A percentile compares a stretch with the other conserved stretches of the same genome.
These are phyloP conservation scores for Uncinocarpus reesii DNA, from an alignment of 2,329 filamentous ascomycete species.

Conservation along the genomic window DNA sequence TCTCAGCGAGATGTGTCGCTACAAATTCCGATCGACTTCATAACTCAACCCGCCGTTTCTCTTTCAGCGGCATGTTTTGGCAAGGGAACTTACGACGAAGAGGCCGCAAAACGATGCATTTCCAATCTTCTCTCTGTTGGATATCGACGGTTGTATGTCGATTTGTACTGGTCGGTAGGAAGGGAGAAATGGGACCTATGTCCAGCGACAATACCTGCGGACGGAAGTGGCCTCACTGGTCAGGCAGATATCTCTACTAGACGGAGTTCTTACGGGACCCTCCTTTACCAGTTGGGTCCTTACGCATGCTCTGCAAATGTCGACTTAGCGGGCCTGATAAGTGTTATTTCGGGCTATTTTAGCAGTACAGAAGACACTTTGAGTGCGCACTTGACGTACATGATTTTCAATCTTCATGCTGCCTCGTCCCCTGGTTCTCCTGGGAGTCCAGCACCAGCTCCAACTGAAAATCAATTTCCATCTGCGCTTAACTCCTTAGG, in stretches of 20 bases:
- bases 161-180: slow-evolving; percentile 54
- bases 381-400: slow-evolving; percentile 43
- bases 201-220: slow-evolving; percentile 43
- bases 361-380: slow-evolving; percentile 44
- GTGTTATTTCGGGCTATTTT: slow-evolving; percentile 46
- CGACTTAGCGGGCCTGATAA: slow-evolving; percentile 42
- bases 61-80: slow-evolving; percentile 51
- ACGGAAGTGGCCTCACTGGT: background rate
- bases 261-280: slow-evolving; percentile 19
- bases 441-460: slow-evolving; percentile 32
- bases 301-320: slow-evolving; percentile 47
- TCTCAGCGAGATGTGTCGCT: slow-evolving; percentile 53
- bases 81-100: slow-evolving; percentile 43
- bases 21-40: slow-evolving; percentile 52
- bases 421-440: slow-evolving; percentile 39
- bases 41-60: slow-evolving; percentile 48
- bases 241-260: background rate
- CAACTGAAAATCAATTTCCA: slow-evolving; percentile 39
- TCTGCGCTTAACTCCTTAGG: slow-evolving; percentile 37
- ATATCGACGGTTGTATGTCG: slow-evolving; percentile 48
- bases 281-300: slow-evolving; percentile 41
- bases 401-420: slow-evolving; percentile 52
- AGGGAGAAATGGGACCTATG: slow-evolving; percentile 50
- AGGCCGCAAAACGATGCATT: slow-evolving; percentile 45
- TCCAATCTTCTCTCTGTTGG: slow-evolving; percentile 54